Conservation (phyloP, 2,329 filamentous ascomycete genomes). For the Harringtonia aguacate region DNA sequence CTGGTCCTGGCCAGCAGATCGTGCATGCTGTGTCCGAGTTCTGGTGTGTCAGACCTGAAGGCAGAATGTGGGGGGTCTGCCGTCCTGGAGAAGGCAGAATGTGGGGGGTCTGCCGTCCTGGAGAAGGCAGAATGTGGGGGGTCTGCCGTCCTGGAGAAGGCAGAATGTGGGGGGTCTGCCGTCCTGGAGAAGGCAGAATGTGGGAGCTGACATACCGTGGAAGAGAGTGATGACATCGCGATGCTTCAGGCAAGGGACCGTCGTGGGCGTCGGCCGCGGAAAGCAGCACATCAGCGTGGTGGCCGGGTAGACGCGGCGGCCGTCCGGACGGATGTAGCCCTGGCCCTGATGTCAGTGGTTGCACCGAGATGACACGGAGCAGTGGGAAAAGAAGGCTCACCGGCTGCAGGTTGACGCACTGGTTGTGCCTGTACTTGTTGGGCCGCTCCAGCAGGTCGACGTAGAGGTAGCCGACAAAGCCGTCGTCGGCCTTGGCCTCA, state of each 20-base stretch:
- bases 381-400: too few species aligned
- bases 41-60: too few species aligned
- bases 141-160: neutral
- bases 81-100: neutral
- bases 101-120: neutral
- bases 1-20: neutral
- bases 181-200: neutral
- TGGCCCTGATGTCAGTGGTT: neutral
- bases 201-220: neutral
- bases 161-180: neutral
- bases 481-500: neutral
- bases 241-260: neutral
- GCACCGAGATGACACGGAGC: too few species aligned
- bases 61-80: neutral
- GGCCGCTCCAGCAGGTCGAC: neutral
- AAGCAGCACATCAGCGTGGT: neutral
- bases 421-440: neutral
- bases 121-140: neutral
- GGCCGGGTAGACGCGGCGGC: neutral
- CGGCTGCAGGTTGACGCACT: neutral
- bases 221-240: neutral
- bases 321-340: neutral
- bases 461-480: neutral
- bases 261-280: neutral
- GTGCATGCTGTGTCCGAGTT: conserved; percentile 1